Conservation (phyloP, 139 green algal genomes). For the Chara braunii region DNA sequence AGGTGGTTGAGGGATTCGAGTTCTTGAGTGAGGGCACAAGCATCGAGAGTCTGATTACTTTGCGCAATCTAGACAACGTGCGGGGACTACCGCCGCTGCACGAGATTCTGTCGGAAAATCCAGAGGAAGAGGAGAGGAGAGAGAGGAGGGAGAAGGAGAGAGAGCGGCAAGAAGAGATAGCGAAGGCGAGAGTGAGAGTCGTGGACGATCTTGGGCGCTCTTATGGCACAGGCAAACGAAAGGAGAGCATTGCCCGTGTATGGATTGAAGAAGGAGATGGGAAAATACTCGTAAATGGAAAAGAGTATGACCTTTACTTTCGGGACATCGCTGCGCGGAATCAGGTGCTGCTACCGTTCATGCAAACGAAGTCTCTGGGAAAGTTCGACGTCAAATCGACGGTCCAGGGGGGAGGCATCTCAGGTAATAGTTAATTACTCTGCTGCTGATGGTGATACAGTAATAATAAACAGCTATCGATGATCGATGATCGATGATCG, state of each 20-base stretch:
- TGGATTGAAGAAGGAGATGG: slow-evolving; percentile 48
- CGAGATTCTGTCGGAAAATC: background rate
- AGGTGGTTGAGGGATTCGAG: no score
- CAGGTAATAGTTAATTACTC: slow-evolving; percentile 17
- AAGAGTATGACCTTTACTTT: slow-evolving; percentile 66
- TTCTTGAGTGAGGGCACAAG: no score
- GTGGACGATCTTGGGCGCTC: slow-evolving; percentile 59
- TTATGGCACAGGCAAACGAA: slow-evolving; percentile 42
- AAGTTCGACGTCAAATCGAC: slow-evolving; percentile 59
- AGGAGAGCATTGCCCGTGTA: slow-evolving; percentile 44
- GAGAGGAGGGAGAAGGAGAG: slow-evolving; percentile 28
- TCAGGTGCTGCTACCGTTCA: slow-evolving; percentile 71
- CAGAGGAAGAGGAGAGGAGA: slow-evolving; percentile 8
- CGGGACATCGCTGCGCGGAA: slow-evolving; percentile 46
- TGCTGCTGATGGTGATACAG: no score
- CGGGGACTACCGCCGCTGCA: slow-evolving; percentile 17
- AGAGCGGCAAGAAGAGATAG: slow-evolving; percentile 35
- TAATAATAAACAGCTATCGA: no score
- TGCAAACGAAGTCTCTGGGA: slow-evolving; percentile 51
- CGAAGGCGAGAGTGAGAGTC: slow-evolving; percentile 25
- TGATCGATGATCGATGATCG: no score
- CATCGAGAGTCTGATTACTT: slow-evolving; percentile 16
- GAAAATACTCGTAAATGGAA: slow-evolving; percentile 62
- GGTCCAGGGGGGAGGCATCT: slow-evolving; percentile 41
- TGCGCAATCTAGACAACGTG: slow-evolving; percentile 6